Conservation (phyloP, 1,139 yeast genomes). For the Geotrichum carabidarum region DNA sequence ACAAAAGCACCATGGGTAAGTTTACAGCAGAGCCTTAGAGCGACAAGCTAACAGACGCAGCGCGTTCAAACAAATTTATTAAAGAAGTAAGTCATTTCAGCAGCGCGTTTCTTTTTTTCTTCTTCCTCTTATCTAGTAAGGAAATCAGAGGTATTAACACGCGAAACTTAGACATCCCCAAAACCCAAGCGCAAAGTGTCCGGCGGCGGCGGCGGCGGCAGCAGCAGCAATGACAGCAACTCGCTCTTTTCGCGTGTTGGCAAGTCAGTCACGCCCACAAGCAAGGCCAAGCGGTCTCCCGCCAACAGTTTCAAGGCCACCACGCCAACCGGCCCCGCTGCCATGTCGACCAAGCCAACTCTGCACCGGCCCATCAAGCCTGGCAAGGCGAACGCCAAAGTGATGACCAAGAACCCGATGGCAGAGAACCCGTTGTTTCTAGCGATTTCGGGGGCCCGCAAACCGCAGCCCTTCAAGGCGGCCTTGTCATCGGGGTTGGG, state of each 20-base stretch:
- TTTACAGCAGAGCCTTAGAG: too few species aligned
- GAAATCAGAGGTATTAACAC: too few species aligned
- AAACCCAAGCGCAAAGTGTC: too few species aligned
- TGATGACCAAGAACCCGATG: background rate
- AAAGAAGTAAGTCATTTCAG: too few species aligned
- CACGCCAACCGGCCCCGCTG: background rate
- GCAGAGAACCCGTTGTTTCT: conserved; percentile 11
- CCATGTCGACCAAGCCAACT: background rate
- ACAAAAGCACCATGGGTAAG: background rate
- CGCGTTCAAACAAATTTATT: too few species aligned
- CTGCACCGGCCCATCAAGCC: background rate
- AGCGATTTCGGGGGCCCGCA: conserved; percentile 13
- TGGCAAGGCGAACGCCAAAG: background rate
- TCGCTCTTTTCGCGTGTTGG: conserved; percentile 6
- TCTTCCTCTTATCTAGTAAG: too few species aligned
- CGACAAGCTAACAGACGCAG: too few species aligned
- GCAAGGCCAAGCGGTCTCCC: background rate
- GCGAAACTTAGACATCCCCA: too few species aligned
- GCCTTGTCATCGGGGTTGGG: background rate
- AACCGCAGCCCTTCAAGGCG: background rate
- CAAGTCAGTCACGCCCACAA: background rate
- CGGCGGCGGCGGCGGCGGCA: background rate
- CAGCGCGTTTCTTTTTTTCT: too few species aligned
- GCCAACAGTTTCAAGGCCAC: background rate
- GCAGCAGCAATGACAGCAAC: background rate